These are phyloP conservation scores for Amaranthus tricolor DNA, from an alignment of 179 eudicot genomes.

Conservation along the genomic window DNA sequence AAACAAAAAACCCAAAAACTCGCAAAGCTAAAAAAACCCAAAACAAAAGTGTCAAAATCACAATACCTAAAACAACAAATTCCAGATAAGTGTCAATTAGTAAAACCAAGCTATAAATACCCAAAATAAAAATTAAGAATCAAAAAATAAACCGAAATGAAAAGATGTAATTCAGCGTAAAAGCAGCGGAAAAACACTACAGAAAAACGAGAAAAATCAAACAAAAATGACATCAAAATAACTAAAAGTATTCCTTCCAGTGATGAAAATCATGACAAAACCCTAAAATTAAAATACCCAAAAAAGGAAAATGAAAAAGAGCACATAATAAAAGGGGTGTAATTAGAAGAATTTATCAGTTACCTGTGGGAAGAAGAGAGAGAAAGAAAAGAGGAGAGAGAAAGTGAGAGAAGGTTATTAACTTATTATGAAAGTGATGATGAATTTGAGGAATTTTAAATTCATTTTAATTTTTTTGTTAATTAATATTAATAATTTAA, in stretches of 20 bases:
- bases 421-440: slow-evolving; percentile 25
- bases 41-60: not conserved
- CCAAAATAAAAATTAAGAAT: not conserved
- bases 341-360: slow-evolving; percentile 8
- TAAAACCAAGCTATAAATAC: not conserved
- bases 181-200: not conserved
- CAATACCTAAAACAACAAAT: not conserved
- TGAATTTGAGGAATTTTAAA: slow-evolving; percentile 24
- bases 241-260: not conserved
- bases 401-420: not conserved
- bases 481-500: not conserved
- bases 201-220: not conserved
- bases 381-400: slow-evolving; percentile 8
- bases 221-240: slow-evolving; percentile 4
- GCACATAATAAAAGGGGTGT: not conserved
- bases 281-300: slow-evolving; percentile 12
- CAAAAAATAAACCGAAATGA: not conserved
- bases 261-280: slow-evolving; percentile 2
- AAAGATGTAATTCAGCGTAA: not conserved
- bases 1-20: not conserved
- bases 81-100: not conserved
- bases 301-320: not conserved
- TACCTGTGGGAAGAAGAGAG: slow-evolving; percentile 25
- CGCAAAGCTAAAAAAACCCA: not conserved
- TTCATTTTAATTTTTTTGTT: not conserved